Base-by-base conservation (phyloP, 139 green algal genomes). In the Chlamydomonas sp. region DNA sequence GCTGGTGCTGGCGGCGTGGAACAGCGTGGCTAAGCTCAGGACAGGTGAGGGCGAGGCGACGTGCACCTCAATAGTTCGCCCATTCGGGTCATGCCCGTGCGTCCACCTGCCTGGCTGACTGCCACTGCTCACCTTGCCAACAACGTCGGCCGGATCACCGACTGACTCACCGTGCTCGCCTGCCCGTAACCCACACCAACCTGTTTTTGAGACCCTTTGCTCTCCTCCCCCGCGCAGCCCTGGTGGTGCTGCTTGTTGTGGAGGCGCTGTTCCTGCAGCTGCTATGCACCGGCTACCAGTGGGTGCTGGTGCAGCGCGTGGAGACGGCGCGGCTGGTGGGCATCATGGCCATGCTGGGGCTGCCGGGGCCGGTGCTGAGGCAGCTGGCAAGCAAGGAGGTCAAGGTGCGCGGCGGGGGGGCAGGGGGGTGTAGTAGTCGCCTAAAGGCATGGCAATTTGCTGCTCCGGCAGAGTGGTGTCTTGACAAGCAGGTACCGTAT, bases 211-310 rank as follows among this genome's bases (percentile, higher is more conserved):
- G 16, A 57, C 69, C 69, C 69, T 31, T 8, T 20, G 14, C 15
- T 76, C 69, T 62, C 9, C 31, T 10, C 66, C 10, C 12, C 12
- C 12, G 66, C 10, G 31, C 83, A 88, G 83, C 82, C 2, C 74
- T 88, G 74, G 75, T 90, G 5, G 66, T 82, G 5, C 17, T 90
- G 71, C 57, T 90, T 71, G 78, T 86, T 0, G 57, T 86, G 57
- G 86, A 90, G 78, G 86, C 86, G 20, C 62, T 90, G 58, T n/a
- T 76, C 14, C 57, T 90, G 15, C 78, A 86, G 73, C 4, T 74
- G 18, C 0, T 66, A 1, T 86, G 71, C 69, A 58, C 71, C 59
- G 17, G 58, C 4, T 86, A 80, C 78, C 63, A 90, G 71, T 68
- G 61, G 72, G 0, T 6, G 8, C 69, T 83, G 17, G 71, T 86